Base-by-base conservation (phyloP, 805 yeast species). In the Wickerhamomyces alni region DNA sequence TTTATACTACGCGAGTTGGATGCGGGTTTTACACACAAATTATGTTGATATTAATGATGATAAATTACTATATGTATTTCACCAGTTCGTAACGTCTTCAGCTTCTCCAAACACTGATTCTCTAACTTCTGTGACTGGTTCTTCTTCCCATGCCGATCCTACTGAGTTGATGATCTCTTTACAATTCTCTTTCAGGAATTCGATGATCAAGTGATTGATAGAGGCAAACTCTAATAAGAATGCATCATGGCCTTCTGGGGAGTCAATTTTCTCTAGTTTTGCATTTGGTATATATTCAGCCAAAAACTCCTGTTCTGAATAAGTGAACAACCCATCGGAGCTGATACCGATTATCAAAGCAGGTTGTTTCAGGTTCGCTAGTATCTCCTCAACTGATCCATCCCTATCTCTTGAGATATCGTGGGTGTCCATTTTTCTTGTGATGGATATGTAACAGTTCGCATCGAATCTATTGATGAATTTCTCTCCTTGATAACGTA, bases 211-310 rank as follows among this genome's bases (percentile, higher is more conserved):
- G 28, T 74, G 68, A 58, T 93, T 86, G 41, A 93, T 87, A 37
- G 79, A 77, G 36, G 77, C 82, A 60, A 93, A 93, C 61, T 93
- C 99, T 35, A 93, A 69, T 44, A 93, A 65, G 57, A 93, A 93
- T 2, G 98, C 99, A 66, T 93, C 99, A 57, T 93, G 99, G 15
- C 99, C 99, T 52, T 93, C 99, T 11, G 91, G 93, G 1, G 97
- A 88, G 46, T 84, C 77, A 32, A 93, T 80, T 52, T 79, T 77
- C 48, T 80, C 78, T 47, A 93, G 66, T 7, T 51, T 59, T 1
- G 94, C 72, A 50, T 83, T 71, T 8, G 88, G 89, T 43, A 93
- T 74, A 54, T 78, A 66, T 30, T 77, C 74, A 2, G 94, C 94
- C 35, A 93, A 70, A 37, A 80, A 75, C 54, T 86, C 86, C 62